Evolutionary conservation across 2,329 filamentous ascomycete genomes (phyloP), one percentile per base, ranked within the genome.

Genomic region (Pezicula carpinea): DNA sequence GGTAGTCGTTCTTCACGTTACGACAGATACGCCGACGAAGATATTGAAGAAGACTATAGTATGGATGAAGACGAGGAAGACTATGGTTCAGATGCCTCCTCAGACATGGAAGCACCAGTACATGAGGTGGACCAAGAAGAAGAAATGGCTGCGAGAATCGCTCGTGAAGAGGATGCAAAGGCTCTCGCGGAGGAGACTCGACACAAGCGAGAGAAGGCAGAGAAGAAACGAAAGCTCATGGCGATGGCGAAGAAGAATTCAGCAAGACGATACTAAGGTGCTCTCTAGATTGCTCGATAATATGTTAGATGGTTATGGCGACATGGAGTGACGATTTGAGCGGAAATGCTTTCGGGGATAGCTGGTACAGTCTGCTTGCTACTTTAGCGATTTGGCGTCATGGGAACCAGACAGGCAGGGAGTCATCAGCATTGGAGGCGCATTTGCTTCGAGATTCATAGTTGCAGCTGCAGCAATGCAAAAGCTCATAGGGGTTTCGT

Each of bases 71-170:
- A 81, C 15, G 81, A 86, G 7, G 81, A 85, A 36, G 81, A 85
- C 40, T 84, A 87, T 53, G 76, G 71, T 3, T 83, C 80, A 1
- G 85, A 85, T 46, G 80, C 64, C 5, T 86, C 83, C 5, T 88
- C 84, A 5, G 87, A 89, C 57, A 90, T 90, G 84, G 86, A 90
- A 64, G 87, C 85, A 2, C 85, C 85, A 29, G 64, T 85, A 32
- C 83, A 83, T 50, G 86, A 90, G 56, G 79, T 91, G 44, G 85
- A 89, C 51, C 70, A 76, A 31, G 87, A 92, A 63, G 87, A 92
- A 63, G 69, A 73, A 39, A 62, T 69, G 42, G 84, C 86, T 2
- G 76, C 83, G 50, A 66, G 70, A 23, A 72, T 76, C 46, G 87
- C 85, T 19, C 78, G 77, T 38, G 74, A 75, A 39, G 87, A 91